These are phyloP conservation scores for Mesotaenium endlicherianum DNA, from an alignment of 139 green algal species.

Conservation along the genomic window DNA sequence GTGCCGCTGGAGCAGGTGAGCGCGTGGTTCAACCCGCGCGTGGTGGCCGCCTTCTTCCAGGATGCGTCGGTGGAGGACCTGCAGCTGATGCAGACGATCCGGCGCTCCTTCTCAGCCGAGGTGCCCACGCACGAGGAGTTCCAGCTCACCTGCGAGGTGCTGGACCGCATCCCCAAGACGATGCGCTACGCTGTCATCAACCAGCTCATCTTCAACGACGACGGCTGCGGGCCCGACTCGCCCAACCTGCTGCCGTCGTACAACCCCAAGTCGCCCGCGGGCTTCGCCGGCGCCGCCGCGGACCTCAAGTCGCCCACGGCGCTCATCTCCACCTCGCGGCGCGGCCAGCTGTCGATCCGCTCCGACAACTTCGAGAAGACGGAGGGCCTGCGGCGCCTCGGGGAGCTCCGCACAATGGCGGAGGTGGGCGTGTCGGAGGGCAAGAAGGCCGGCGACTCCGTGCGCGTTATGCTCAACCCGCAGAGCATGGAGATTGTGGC, in stretches of 20 bases:
- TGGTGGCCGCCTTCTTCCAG: neutral
- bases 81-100: neutral
- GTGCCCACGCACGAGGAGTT: neutral
- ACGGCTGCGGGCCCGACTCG: neutral
- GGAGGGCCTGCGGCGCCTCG: neutral
- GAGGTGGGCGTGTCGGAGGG: neutral
- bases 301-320: neutral
- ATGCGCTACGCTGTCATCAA: constrained; percentile 1
- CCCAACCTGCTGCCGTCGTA: neutral
- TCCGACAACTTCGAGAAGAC: constrained; percentile 3
- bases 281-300: neutral
- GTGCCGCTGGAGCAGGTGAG: constrained; percentile 2
- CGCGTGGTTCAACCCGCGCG: neutral
- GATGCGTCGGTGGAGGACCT: neutral
- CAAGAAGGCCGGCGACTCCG: neutral
- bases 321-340: neutral
- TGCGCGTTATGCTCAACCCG: neutral
- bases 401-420: neutral
- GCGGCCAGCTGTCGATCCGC: too few relatives aligned
- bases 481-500: neutral
- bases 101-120: neutral
- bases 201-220: neutral
- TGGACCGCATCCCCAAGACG: neutral
- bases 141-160: neutral
- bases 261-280: neutral